These are phyloP conservation scores for Apiospora hydei DNA, from an alignment of 2,329 filamentous ascomycete genomes.

Conservation along the genomic window DNA sequence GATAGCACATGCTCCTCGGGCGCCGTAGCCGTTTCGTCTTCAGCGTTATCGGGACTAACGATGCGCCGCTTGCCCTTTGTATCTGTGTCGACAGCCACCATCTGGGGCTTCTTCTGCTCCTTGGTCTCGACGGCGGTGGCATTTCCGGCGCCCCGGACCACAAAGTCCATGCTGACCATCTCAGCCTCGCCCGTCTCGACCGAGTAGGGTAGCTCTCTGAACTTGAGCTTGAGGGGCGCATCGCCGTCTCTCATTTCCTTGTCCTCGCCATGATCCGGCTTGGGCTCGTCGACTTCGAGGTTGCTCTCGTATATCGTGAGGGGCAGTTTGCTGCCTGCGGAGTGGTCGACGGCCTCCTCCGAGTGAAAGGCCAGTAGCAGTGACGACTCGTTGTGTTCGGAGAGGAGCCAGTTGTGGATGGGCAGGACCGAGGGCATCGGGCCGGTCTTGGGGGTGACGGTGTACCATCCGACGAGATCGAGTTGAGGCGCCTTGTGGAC, in stretches of 20 bases:
- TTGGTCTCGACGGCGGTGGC: conserved; percentile 65
- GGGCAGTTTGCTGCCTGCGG: conserved; percentile 81
- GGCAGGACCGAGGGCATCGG: conserved; percentile 74
- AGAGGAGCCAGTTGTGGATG: conserved; percentile 79
- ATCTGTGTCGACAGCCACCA: conserved; percentile 52
- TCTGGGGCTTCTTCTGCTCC: conserved; percentile 51
- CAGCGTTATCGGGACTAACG: conserved; percentile 41
- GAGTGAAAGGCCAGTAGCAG: conserved; percentile 89
- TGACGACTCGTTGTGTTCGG: conserved; percentile 82
- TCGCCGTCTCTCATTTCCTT: conserved; percentile 76
- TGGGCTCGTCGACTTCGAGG: conserved; percentile 72
- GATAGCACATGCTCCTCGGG: conserved; percentile 57
- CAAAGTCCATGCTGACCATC: conserved; percentile 96
- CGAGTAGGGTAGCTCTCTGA: conserved; percentile 83
- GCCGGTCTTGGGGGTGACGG: conserved; percentile 74
- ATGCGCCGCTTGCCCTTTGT: conserved; percentile 60
- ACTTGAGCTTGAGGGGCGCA: conserved; percentile 68
- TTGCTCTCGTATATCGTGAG: conserved; percentile 90
- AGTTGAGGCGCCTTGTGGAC: conserved; percentile 86
- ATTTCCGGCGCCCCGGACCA: conserved; percentile 84
- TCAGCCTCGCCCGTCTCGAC: conserved; percentile 95
- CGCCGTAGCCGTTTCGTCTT: conserved; percentile 40
- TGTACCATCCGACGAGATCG: conserved; percentile 93
- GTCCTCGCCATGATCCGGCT: conserved; percentile 62
- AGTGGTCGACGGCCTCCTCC: conserved; percentile 57